Evolutionary conservation across 2,329 filamentous ascomycete genomes (phyloP), one percentile per base, ranked within the genome.

Genomic region (Cryphonectria naterciae): DNA sequence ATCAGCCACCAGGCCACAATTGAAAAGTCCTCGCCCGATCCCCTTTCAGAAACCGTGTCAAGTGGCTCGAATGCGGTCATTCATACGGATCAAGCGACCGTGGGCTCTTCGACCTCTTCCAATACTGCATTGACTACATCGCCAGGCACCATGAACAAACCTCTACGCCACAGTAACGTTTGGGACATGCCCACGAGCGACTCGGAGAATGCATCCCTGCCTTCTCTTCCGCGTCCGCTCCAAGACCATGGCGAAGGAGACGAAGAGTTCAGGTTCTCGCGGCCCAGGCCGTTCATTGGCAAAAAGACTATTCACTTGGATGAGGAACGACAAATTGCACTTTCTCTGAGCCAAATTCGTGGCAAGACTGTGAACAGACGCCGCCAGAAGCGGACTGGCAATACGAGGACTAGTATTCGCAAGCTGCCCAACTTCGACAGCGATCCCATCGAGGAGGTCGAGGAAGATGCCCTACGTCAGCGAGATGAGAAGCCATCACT

Each of bases 391-490:
- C 67, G 69, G 28, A 62, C 39, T 19, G 54, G 41, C 2, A 75
- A 76, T 67, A 76, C 76, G n/a, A 73, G 77, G 41, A 74, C 76
- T 1, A 72, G 76, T 68, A 80, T 80, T 39, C 74, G 77, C 32
- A 74, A 74, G 11, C 72, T 80, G 37, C 78, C 78, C 1, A 76
- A 76, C 69, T 77, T 78, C 68, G 74, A 69, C 41, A 75, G 73
- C 32, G 78, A 80, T 69, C 78, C 78, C 0, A 80, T 80, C 52
- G 78, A 80, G 68, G 78, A 80, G 10, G 75, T 78, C 62, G 75
- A 77, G 43, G 74, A 76, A 4, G 66, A 74, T 5, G 41, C 17
- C 10, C 60, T 28, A n/a, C 67, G 56, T 22, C 58, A 65, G 60
- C 49, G 37, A 66, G 62, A 49, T 13, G 67, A 68, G 4, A 64